Conservation (phyloP, 805 yeast species). For the Lipomyces mesembrius region DNA sequence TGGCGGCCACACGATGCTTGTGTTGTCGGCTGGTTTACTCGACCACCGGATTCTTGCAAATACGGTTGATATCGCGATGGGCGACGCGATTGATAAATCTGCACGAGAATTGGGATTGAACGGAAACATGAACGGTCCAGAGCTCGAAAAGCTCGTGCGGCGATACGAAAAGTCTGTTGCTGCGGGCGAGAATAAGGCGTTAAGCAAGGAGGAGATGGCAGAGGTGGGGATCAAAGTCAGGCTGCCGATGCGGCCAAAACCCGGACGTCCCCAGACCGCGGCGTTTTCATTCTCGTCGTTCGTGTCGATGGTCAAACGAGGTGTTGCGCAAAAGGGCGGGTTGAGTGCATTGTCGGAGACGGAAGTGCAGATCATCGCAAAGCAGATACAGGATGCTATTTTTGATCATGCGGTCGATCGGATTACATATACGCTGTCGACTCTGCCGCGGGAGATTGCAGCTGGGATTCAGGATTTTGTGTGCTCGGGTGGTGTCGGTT, state of each 20-base stretch:
- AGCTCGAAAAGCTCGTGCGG: slow-evolving; percentile 63
- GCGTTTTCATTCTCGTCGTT: slow-evolving; percentile 83
- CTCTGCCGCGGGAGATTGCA: not conserved
- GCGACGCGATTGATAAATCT: slow-evolving; percentile 92
- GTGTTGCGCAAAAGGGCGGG: slow-evolving; percentile 31
- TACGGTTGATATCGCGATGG: slow-evolving; percentile 89
- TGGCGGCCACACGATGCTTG: slow-evolving; percentile 95
- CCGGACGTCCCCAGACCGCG: slow-evolving; percentile 51
- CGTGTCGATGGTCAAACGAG: slow-evolving; percentile 56
- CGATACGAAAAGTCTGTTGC: slow-evolving; percentile 40
- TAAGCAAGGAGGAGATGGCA: not conserved
- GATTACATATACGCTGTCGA: slow-evolving; percentile 56
- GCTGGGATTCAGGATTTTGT: slow-evolving; percentile 58
- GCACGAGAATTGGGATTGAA: slow-evolving; percentile 79
- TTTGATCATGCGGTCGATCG: slow-evolving; percentile 76
- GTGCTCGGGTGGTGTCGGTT: slow-evolving; percentile 94
- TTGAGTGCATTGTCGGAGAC: slow-evolving; percentile 6
- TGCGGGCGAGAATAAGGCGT: slow-evolving; percentile 3
- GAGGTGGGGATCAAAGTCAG: slow-evolving; percentile 7
- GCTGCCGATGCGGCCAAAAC: slow-evolving; percentile 58
- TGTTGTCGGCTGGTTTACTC: slow-evolving; percentile 60
- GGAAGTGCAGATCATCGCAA: slow-evolving; percentile 14
- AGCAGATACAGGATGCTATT: slow-evolving; percentile 57
- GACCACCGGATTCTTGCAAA: slow-evolving; percentile 68
- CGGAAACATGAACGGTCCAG: slow-evolving; percentile 88